phyloP scores from a whole-genome alignment of 352 stramenopile species.

The Blastocystis hominis region DNA sequence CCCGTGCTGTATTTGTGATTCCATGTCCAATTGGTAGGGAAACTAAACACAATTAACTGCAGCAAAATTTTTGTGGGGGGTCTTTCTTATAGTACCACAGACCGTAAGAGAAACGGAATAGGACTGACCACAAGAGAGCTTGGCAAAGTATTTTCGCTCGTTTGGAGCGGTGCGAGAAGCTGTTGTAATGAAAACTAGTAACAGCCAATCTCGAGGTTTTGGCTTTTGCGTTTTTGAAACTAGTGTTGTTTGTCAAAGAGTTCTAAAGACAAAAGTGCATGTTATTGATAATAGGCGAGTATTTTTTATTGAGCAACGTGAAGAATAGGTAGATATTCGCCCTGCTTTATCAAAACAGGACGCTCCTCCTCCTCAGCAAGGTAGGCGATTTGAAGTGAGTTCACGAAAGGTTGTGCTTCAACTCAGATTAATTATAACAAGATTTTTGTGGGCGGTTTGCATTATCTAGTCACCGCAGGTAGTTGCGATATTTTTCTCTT shows the following conservation, averaged over 20 bases:
- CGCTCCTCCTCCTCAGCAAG: constrained; percentile 27
- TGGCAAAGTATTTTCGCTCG: constrained; percentile 21
- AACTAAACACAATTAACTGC: background rate
- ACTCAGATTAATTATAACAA: constrained; percentile 31
- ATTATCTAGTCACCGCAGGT: constrained; percentile 39
- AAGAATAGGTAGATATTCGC: constrained; percentile 38
- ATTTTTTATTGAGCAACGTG: background rate
- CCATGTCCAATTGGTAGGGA: constrained; percentile 1
- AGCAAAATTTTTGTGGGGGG: constrained; percentile 42
- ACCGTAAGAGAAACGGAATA: background rate
- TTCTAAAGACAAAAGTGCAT: constrained; percentile 26
- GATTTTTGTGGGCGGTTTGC: constrained; percentile 46
- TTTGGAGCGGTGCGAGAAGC: constrained; percentile 42
- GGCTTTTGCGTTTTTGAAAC: constrained; percentile 39
- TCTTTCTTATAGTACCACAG: constrained; percentile 31
- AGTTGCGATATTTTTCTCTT: background rate
- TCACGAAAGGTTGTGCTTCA: background rate
- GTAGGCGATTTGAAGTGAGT: background rate
- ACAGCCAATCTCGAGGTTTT: constrained; percentile 19
- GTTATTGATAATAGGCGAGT: constrained; percentile 55
- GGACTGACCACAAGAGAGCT: background rate
- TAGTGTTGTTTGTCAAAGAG: background rate
- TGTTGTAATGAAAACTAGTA: constrained; percentile 23
- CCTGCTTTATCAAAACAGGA: constrained; percentile 22
- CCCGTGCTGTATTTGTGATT: background rate